These are phyloP conservation scores for Fusarium phyllophilum DNA, from an alignment of 2,329 filamentous ascomycete species.

Conservation along the genomic window DNA sequence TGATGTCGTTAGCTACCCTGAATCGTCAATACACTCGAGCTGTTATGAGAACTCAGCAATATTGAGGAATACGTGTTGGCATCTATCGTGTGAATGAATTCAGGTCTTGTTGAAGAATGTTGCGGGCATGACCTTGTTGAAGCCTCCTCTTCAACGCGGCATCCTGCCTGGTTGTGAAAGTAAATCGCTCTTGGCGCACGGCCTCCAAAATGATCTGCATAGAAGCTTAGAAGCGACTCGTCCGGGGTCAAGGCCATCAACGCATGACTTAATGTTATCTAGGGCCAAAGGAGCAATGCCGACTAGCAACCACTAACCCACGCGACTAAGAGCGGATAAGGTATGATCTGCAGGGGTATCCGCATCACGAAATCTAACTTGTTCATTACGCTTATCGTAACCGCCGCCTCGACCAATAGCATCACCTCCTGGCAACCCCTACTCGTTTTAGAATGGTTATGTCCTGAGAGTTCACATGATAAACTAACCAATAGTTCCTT, in stretches of 20 bases:
- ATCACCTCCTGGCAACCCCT: neutral
- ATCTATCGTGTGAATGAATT: neutral
- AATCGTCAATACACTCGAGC: too few relatives aligned
- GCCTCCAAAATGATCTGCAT: neutral
- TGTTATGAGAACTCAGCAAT: too few relatives aligned
- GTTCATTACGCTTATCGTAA: conserved; percentile 27
- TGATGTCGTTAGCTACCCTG: neutral
- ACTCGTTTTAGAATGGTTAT: neutral
- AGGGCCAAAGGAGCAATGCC: neutral
- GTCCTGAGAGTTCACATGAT: neutral
- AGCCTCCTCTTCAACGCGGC: neutral
- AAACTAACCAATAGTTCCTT: neutral
- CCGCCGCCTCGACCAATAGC: conserved; percentile 3
- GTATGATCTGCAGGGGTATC: conserved; percentile 27
- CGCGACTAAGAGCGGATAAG: conserved; percentile 8
- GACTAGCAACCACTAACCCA: neutral
- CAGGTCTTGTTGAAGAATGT: neutral
- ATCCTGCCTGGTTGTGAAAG: neutral
- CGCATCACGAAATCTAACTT: conserved; percentile 13
- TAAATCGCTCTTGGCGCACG: neutral
- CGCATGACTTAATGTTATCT: neutral
- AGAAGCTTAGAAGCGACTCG: neutral
- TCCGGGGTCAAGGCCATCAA: neutral
- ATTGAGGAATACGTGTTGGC: neutral
- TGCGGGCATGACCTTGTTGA: neutral